A percentile compares a stretch with the other conserved stretches of the same genome.
Evolutionary conservation across 257 asterid genomes (phyloP).

Genomic region (Solanum appendiculatum): DNA sequence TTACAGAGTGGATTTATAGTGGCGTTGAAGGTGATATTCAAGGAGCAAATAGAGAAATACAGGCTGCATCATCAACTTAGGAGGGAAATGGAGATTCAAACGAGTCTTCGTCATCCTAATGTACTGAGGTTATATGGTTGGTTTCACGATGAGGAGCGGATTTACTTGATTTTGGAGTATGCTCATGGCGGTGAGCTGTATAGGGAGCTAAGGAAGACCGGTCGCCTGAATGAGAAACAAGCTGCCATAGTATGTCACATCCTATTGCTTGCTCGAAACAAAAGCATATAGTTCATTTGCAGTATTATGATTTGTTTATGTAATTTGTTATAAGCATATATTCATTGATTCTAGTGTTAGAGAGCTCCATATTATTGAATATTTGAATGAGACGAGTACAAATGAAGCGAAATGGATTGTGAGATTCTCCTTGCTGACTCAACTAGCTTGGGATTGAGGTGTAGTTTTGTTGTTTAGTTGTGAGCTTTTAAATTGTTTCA

Average conservation of each 20-base stretch:
- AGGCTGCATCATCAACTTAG: slow-evolving; percentile 60
- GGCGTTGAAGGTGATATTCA: slow-evolving; percentile 83
- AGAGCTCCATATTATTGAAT: background rate
- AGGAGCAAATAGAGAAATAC: slow-evolving; percentile 78
- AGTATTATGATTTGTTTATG: background rate
- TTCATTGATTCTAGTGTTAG: background rate
- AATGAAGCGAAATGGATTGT: background rate
- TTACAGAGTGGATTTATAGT: slow-evolving; percentile 52
- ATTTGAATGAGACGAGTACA: background rate
- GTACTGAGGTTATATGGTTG: slow-evolving; percentile 80
- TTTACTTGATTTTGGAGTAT: slow-evolving; percentile 78
- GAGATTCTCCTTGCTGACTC: background rate
- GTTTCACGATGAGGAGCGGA: slow-evolving; percentile 75
- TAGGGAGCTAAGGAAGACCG: slow-evolving; percentile 46
- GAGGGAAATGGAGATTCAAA: slow-evolving; percentile 95
- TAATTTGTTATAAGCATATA: background rate
- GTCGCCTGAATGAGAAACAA: slow-evolving; percentile 53
- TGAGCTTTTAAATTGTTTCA: background rate
- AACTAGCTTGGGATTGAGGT: background rate
- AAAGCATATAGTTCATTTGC: background rate
- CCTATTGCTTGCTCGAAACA: background rate
- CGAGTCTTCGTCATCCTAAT: slow-evolving; percentile 66
- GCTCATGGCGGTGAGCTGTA: slow-evolving; percentile 91
- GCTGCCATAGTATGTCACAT: slow-evolving; percentile 60
- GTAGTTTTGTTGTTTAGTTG: background rate